These are phyloP conservation scores for Oryza glaberrima DNA, from an alignment of 176 grass and related monocot species.

Conservation along the genomic window DNA sequence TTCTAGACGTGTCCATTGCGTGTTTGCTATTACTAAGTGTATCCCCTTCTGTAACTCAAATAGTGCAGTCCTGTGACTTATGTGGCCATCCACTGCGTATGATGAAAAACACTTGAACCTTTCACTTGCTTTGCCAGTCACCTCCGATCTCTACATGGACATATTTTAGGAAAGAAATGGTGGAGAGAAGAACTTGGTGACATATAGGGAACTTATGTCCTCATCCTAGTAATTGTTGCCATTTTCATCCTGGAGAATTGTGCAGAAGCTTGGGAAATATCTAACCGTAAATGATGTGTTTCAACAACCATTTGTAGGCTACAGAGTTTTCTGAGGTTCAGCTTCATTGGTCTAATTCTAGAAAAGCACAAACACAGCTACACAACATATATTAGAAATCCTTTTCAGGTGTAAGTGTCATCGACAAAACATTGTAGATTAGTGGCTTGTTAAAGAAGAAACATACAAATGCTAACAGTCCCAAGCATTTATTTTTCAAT, in stretches of 20 bases:
- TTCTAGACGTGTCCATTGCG: not conserved
- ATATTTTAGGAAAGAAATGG: not conserved
- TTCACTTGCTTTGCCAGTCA: not conserved
- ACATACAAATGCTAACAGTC: not conserved
- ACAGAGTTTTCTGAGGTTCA: not conserved
- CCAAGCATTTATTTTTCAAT: not conserved
- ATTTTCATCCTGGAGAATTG: not conserved
- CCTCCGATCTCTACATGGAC: not conserved
- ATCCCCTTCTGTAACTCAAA: slow-evolving; percentile 26
- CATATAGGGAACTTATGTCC: not conserved
- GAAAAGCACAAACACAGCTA: not conserved
- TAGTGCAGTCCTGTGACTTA: not conserved
- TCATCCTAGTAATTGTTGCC: not conserved
- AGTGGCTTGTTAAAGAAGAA: not conserved
- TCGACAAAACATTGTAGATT: slow-evolving; percentile 4
- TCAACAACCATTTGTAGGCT: slow-evolving; percentile 3
- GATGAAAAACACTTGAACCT: not conserved
- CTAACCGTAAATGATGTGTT: not conserved
- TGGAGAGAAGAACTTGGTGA: not conserved
- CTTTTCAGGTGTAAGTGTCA: not conserved
- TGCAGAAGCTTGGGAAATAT: not conserved
- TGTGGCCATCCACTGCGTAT: not conserved
- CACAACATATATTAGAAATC: not conserved
- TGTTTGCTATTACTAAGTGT: not conserved
- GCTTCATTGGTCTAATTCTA: not conserved